Evolutionary conservation across 352 stramenopile genomes (phyloP).

Genomic region (Globisporangium okanoganense): DNA sequence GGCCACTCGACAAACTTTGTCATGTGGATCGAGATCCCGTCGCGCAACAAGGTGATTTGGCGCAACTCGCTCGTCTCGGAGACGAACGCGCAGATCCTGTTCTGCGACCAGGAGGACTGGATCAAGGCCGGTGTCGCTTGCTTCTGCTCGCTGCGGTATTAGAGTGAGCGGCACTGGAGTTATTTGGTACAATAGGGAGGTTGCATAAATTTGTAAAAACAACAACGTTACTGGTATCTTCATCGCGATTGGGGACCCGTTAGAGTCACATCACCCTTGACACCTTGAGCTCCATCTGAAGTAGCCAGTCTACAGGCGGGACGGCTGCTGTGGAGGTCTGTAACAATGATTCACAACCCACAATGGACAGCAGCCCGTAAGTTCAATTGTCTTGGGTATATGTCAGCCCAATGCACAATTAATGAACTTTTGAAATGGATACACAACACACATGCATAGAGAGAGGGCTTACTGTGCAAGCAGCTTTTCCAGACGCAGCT

Average conservation of each 20-base stretch:
- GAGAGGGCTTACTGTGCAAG: slow-evolving; percentile 50
- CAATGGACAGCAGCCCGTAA: not conserved
- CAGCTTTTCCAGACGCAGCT: slow-evolving; percentile 64
- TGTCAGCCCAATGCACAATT: not conserved
- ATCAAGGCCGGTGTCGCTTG: slow-evolving; percentile 93
- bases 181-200: not conserved
- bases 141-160: slow-evolving; percentile 90
- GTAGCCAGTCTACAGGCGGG: not conserved
- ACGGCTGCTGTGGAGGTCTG: not conserved
- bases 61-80: slow-evolving; percentile 87
- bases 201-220: not conserved
- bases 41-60: slow-evolving; percentile 60
- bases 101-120: slow-evolving; percentile 89
- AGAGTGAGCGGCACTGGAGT: slow-evolving; percentile 14
- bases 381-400: not conserved
- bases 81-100: slow-evolving; percentile 80
- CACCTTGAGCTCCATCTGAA: not conserved
- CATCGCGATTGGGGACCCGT: not conserved
- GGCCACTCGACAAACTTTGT: slow-evolving; percentile 94
- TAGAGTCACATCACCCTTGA: not conserved
- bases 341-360: not conserved
- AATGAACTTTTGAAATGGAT: not conserved
- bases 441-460: not conserved
- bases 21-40: slow-evolving; percentile 93
- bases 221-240: not conserved